A percentile compares a stretch with the other conserved stretches of the same genome.
Evolutionary conservation across 1,284 basidiomycete species (phyloP).

Genomic region (Apiotrichum gracile): DNA sequence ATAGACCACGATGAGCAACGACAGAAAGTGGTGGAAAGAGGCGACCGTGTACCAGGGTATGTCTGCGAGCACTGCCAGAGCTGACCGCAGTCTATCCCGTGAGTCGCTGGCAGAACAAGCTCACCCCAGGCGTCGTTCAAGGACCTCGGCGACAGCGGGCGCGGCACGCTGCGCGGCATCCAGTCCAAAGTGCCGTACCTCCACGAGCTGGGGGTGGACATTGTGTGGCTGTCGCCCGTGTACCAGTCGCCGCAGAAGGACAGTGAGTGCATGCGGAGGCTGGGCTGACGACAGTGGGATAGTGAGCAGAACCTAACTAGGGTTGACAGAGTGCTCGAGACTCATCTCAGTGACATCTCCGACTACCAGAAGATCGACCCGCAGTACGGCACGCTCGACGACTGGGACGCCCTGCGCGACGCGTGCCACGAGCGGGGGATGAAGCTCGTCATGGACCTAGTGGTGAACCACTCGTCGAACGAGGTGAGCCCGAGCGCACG

Average conservation of each 20-base stretch:
- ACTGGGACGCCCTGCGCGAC: slow-evolving; percentile 46
- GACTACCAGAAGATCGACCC: slow-evolving; percentile 49
- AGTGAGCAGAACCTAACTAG: background rate
- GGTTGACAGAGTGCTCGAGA: background rate
- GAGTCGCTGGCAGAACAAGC: background rate
- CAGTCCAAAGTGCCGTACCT: slow-evolving; percentile 48
- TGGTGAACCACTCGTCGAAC: slow-evolving; percentile 47
- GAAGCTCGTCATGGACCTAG: slow-evolving; percentile 49
- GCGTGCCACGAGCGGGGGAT: slow-evolving; percentile 43
- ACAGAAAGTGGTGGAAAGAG: slow-evolving; percentile 11
- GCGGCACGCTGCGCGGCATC: slow-evolving; percentile 50
- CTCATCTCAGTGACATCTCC: slow-evolving; percentile 24
- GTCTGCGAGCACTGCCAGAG: background rate
- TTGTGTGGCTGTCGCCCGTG: slow-evolving; percentile 46
- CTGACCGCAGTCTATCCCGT: slow-evolving; percentile 8
- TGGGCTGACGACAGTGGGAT: background rate
- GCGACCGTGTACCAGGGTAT: slow-evolving; percentile 10
- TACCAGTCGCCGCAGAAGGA: slow-evolving; percentile 38
- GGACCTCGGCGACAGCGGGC: slow-evolving; percentile 33
- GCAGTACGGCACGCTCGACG: slow-evolving; percentile 48
- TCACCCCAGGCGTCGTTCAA: slow-evolving; percentile 20
- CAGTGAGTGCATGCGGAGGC: background rate
- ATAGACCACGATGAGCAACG: background rate
- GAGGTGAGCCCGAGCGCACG: slow-evolving; percentile 16
- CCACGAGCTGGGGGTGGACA: slow-evolving; percentile 48